Percentiles rank a stretch among this genome's conserved stretches.
phyloP scores from a whole-genome alignment of 1,284 basidiomycete species.

The Singerocomus inundabilis region DNA sequence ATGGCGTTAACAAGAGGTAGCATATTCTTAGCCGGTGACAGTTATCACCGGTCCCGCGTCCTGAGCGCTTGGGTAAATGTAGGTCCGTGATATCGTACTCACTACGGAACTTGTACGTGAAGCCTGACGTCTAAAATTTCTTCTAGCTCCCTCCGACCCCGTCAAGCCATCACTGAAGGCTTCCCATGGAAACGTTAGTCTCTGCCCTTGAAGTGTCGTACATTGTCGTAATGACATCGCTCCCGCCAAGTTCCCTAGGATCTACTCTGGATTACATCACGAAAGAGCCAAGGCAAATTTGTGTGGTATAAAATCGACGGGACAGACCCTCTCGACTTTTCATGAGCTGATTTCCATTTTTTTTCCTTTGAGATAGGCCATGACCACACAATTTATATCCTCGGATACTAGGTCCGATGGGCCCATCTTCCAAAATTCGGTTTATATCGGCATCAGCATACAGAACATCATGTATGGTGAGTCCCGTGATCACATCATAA shows the following conservation, averaged over 20 bases:
- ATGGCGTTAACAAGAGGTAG: background rate
- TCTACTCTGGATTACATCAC: background rate
- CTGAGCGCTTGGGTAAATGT: no score
- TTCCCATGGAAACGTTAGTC: background rate
- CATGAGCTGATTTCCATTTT: background rate
- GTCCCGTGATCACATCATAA: background rate
- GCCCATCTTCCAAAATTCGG: slow-evolving; percentile 14
- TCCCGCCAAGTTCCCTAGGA: background rate
- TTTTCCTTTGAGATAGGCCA: background rate
- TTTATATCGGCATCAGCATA: slow-evolving; percentile 22
- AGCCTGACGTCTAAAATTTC: background rate
- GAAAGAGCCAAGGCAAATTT: background rate
- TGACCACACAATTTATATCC: background rate
- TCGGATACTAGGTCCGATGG: no score
- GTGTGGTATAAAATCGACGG: slow-evolving; percentile 7
- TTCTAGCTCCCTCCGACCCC: background rate
- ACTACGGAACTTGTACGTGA: background rate
- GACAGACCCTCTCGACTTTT: background rate
- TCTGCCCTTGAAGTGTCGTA: background rate
- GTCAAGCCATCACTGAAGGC: background rate
- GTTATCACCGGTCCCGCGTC: no score
- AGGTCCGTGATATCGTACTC: no score
- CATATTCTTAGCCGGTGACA: no score
- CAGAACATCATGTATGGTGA: slow-evolving; percentile 28
- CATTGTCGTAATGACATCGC: background rate